Conservation (phyloP, 331 rosid genomes). For the Dryas integrifolia region DNA sequence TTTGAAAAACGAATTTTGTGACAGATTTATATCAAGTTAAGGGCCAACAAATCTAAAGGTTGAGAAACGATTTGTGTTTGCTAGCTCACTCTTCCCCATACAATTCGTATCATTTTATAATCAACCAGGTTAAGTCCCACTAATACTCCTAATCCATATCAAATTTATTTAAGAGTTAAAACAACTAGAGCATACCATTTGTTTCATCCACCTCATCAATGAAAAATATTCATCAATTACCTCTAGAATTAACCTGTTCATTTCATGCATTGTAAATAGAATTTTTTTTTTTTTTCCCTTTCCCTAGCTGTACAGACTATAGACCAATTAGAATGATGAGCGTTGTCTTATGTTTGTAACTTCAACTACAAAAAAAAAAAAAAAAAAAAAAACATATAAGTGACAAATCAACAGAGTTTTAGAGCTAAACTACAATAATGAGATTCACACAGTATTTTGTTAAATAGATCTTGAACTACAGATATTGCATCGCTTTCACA, state of each 20-base stretch:
- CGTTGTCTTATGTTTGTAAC: neutral
- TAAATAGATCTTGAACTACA: neutral
- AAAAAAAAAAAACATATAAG: neutral
- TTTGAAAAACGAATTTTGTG: neutral
- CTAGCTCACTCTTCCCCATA: neutral
- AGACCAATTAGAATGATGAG: neutral
- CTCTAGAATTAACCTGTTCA: neutral
- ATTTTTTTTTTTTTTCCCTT: neutral
- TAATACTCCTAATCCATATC: neutral
- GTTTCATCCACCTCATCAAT: neutral
- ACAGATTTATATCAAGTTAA: neutral
- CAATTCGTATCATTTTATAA: neutral
- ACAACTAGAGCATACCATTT: neutral
- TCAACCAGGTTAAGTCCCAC: neutral
- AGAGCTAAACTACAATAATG: neutral
- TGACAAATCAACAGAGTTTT: neutral
- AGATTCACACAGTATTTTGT: neutral
- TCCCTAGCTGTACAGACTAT: neutral
- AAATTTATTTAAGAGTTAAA: neutral
- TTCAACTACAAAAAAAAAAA: neutral
- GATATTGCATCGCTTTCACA: constrained; percentile 26
- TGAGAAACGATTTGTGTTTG: neutral
- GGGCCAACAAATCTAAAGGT: no score
- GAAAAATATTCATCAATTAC: neutral
- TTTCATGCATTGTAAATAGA: neutral